Evolutionary conservation across 2,329 filamentous ascomycete genomes (phyloP), one percentile per base, ranked within the genome.

Genomic region (Clonostachys rosea): DNA sequence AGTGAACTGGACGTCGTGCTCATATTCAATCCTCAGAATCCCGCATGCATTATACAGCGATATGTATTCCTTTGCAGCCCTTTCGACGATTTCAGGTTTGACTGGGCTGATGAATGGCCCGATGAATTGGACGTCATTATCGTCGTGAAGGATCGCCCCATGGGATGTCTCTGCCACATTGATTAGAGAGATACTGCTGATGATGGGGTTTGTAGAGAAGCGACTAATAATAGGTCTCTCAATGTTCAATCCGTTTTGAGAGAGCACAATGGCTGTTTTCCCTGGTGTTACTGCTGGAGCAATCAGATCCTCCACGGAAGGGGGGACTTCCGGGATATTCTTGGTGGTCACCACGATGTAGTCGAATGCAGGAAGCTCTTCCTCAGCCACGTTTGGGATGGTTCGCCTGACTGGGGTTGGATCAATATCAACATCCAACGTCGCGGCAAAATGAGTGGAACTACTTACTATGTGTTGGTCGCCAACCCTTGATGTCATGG

Each of bases 241-340:
- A 50, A 84, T 84, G 54, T 83, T 81, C n/a, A 84, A 61, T 1
- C 81, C 81, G 54, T 85, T 85, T 51, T 85, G 81, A 6, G 81
- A 63, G 7, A 85, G 68, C 0, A 83, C 66, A 41, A 85, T 75
- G 30, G 68, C 68, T 0, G 79, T 82, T 20, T 71, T 63, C 2
- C 66, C 67, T 1, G 70, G 67, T 0, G 73, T 76, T 1, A 84
- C 62, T 3, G 77, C 78, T 0, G 77, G 75, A 1, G 59, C 55
- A 24, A 83, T 72, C 34, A 81, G 58, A 2, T 78, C 71, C 37
- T 67, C 56, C 1, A 77, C 60, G 0, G 63, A 67, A 0, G 81
- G 78, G 1, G 66, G 61, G 8, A 76, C 56, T 45, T 83, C 80
- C 6, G 79, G 69, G 34, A 78, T 61, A 52, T 81, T 83, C 56